Evolutionary conservation across 352 stramenopile species (phyloP), one percentile per base, ranked within the genome.

Genomic region (Globisporangium camurandrum): DNA sequence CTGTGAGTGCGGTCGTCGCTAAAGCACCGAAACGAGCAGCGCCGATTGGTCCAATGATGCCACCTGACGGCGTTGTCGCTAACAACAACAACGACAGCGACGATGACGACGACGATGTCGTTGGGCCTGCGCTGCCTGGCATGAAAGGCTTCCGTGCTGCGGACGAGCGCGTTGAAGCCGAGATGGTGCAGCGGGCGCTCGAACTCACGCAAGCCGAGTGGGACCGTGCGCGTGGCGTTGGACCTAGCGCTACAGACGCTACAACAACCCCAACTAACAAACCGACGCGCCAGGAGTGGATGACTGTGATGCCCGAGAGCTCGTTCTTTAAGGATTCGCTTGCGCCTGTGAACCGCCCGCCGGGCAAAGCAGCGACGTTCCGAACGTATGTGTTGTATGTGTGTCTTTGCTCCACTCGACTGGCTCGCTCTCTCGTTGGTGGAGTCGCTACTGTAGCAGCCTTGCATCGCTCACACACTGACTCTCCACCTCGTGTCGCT

Each of bases 221-320:
- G 78, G 64, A 86, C 5, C 59, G 61, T 39, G 63, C 62, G 16
- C 51, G 66, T 22, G 69, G 54, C 1, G 47, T 68, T n/a, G 16
- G 28, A 22, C 6, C 50, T n/a, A 38, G 16, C 17, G 41, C 56
- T 0, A n/a, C n/a, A n/a, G n/a, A n/a, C n/a, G n/a, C n/a, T n/a
- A n/a, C n/a, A n/a, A n/a, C n/a, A n/a, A n/a, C n/a, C n/a, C n/a
- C n/a, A n/a, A n/a, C n/a, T n/a, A n/a, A n/a, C n/a, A 47, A 62
- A 10, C 27, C 82, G 38, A 44, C 47, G 16, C 75, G 80, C 27
- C 68, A 92, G 61, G 75, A 80, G 26, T 94, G 83, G 83, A 94
- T 94, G 83, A 90, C 76, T 1, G 74, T 86, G 52, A 88, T 91
- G 76, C 78, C 80, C 12, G 68, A 87, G 42, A 82, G 70, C 61